These are phyloP conservation scores for Trichoderma koningii DNA, from an alignment of 2,329 filamentous ascomycete species.

Conservation along the genomic window DNA sequence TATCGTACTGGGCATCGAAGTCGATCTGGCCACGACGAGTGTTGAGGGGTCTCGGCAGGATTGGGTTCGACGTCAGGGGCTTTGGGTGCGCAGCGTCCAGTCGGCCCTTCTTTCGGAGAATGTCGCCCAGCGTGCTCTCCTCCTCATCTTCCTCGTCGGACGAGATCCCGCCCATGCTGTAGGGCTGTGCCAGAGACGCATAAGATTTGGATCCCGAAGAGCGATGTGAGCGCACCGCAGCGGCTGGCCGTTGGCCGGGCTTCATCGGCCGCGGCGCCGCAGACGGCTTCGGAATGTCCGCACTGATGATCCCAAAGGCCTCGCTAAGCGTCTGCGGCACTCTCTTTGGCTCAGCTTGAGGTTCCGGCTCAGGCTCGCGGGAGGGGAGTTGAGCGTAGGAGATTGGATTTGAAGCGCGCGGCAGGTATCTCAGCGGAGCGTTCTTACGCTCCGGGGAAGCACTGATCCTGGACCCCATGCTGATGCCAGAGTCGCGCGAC, in stretches of 20 bases:
- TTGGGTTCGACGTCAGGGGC: constrained; percentile 56
- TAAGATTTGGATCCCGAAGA: constrained; percentile 46
- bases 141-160: constrained; percentile 47
- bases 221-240: constrained; percentile 39
- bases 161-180: constrained; percentile 45
- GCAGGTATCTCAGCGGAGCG: constrained; percentile 51
- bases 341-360: too few relatives aligned
- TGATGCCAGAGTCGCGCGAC: constrained; percentile 59
- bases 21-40: constrained; percentile 14
- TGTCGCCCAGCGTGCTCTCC: constrained; percentile 38
- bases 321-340: constrained; percentile 37
- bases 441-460: constrained; percentile 48
- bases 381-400: constrained; percentile 55
- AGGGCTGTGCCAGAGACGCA: constrained; percentile 49
- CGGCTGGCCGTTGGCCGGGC: constrained; percentile 49
- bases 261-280: constrained; percentile 57
- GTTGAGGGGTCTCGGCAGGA: constrained; percentile 29
- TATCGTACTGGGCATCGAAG: constrained; percentile 46
- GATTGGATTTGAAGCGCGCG: constrained; percentile 42
- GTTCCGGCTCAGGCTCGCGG: constrained; percentile 43
- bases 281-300: constrained; percentile 57
- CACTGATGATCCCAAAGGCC: constrained; percentile 50
- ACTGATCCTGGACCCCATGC: constrained; percentile 53
- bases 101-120: constrained; percentile 35
- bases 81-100: constrained; percentile 48